A percentile compares a stretch with the other conserved stretches of the same genome.
phyloP scores from a whole-genome alignment of 2,329 filamentous ascomycete species.

The Dendrostoma leiphaemia region DNA sequence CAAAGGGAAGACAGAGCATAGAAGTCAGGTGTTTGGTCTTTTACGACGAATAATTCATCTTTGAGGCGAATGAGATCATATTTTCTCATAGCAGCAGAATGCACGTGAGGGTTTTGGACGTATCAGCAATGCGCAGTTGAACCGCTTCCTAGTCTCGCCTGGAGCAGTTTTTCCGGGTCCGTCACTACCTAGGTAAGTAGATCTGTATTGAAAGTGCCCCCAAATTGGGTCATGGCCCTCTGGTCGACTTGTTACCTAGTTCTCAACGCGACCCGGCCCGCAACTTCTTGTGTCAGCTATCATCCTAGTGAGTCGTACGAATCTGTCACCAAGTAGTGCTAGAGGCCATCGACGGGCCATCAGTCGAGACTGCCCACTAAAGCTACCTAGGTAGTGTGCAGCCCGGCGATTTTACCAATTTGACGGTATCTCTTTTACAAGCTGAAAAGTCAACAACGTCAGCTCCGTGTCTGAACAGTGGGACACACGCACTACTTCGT shows the following conservation, averaged over 20 bases:
- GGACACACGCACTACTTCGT: too few species aligned
- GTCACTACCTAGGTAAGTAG: too few species aligned
- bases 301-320: too few species aligned
- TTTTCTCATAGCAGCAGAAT: not conserved
- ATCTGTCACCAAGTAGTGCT: too few species aligned
- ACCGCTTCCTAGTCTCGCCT: too few species aligned
- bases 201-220: too few species aligned
- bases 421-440: not conserved
- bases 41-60: conserved; percentile 41
- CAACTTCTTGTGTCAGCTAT: too few species aligned
- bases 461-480: not conserved
- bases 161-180: too few species aligned
- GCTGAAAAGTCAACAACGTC: not conserved
- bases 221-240: too few species aligned
- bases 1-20: conserved; percentile 54
- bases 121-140: not conserved
- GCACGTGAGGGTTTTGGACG: not conserved
- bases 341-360: not conserved
- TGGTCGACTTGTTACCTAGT: too few species aligned
- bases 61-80: not conserved
- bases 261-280: too few species aligned
- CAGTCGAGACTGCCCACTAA: not conserved
- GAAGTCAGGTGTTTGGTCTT: conserved; percentile 64
- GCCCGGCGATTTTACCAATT: not conserved
- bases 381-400: not conserved